Percentiles rank a stretch among this genome's conserved stretches.
Conservation (phyloP, 768 basidiomycete genomes). For the Solioccasus polychromus region DNA sequence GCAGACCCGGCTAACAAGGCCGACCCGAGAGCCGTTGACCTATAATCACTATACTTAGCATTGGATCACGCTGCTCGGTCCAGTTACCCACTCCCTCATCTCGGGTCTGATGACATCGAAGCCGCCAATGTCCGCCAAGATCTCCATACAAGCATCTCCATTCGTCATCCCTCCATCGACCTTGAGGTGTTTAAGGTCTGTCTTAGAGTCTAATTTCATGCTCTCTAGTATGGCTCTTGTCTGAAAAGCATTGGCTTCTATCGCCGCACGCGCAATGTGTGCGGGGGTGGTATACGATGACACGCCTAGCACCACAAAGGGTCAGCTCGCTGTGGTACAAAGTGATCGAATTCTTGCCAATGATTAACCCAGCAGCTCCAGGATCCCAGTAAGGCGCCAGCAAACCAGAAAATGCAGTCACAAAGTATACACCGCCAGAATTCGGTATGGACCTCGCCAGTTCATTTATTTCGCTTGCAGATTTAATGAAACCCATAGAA, state of each 20-base stretch:
- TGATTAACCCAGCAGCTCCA: conserved; percentile 80
- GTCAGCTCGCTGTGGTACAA: not conserved
- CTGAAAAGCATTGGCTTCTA: conserved; percentile 96
- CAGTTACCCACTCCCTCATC: conserved; percentile 84
- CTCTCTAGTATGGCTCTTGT: conserved; percentile 93
- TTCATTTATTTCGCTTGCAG: conserved; percentile 80
- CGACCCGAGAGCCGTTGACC: conserved; percentile 93
- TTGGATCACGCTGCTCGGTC: not conserved
- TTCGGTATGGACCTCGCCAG: conserved; percentile 74
- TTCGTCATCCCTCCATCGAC: conserved; percentile 99
- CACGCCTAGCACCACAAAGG: conserved; percentile 43
- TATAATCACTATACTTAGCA: conserved; percentile 25
- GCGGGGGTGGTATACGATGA: conserved; percentile 87
- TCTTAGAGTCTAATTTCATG: conserved; percentile 88
- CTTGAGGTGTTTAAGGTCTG: conserved; percentile 78
- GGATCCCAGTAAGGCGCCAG: conserved; percentile 99
- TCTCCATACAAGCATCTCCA: conserved; percentile 82
- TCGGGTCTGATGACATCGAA: conserved; percentile 90
- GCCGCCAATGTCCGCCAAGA: conserved; percentile 87
- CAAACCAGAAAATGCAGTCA: conserved; percentile 93
- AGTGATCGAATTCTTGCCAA: conserved; percentile 47
- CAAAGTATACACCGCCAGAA: conserved; percentile 92
- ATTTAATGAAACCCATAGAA: conserved; percentile 77
- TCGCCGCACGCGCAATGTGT: conserved; percentile 91
- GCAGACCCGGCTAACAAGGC: conserved; percentile 92